Percentiles rank a stretch among this genome's conserved stretches.
These are phyloP conservation scores for Turritis glabra DNA, from an alignment of 345 rosid species.

Conservation along the genomic window DNA sequence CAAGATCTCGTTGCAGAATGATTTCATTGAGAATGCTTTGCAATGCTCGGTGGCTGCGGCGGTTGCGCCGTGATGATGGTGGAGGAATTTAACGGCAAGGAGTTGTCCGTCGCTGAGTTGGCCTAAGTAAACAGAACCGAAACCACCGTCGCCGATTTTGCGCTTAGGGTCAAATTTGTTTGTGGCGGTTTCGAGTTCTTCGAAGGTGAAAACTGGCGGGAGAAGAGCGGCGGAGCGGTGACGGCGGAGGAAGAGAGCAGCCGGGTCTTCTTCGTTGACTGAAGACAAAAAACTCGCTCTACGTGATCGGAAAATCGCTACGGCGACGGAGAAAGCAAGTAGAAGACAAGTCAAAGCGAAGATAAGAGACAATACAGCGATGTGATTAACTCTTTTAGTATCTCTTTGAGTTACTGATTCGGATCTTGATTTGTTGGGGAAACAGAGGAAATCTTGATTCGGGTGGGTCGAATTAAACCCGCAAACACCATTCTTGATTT, in stretches of 20 bases:
- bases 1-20: conserved; percentile 88
- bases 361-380: conserved; percentile 54
- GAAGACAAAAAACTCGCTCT: conserved; percentile 41
- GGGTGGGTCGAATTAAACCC: conserved; percentile 78
- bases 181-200: conserved; percentile 81
- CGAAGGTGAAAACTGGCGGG: conserved; percentile 90
- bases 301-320: conserved; percentile 58
- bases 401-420: conserved; percentile 31
- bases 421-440: conserved; percentile 38
- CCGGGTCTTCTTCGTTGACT: conserved; percentile 70
- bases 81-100: conserved; percentile 87
- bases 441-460: conserved; percentile 54
- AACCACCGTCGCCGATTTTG: conserved; percentile 93
- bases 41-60: conserved; percentile 44
- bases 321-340: conserved; percentile 45
- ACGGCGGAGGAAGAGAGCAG: conserved; percentile 69
- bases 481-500: conserved; percentile 54
- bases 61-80: conserved; percentile 53
- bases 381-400: conserved; percentile 34
- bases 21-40: conserved; percentile 63
- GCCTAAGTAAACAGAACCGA: conserved; percentile 83
- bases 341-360: conserved; percentile 57
- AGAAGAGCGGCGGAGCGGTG: conserved; percentile 73
- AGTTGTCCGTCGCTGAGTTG: conserved; percentile 69
- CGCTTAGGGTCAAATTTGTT: conserved; percentile 74